Conservation (phyloP, 1,284 basidiomycete species). For the Ganoderma leucocontextum region DNA sequence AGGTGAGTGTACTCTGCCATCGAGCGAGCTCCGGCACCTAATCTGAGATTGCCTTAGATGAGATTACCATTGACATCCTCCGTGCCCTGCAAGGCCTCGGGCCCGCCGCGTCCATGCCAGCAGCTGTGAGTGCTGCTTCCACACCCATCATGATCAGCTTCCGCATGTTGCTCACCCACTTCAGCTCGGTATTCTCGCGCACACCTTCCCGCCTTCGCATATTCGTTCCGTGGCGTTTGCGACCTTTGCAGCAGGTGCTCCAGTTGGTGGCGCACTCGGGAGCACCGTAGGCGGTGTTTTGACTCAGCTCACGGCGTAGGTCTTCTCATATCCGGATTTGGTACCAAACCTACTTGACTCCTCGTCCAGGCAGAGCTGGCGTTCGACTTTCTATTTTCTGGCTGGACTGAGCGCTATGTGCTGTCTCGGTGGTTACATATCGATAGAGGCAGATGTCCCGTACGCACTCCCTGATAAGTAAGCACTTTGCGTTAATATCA, state of each 20-base stretch:
- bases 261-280: slow-evolving; percentile 79
- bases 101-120: slow-evolving; percentile 72
- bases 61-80: slow-evolving; percentile 65
- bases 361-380: slow-evolving; percentile 53
- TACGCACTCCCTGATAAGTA: slow-evolving; percentile 54
- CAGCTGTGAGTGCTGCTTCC: slow-evolving; percentile 43
- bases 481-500: not conserved
- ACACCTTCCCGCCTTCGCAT: slow-evolving; percentile 73
- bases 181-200: slow-evolving; percentile 76
- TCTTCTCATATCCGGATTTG: not conserved
- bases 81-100: slow-evolving; percentile 78
- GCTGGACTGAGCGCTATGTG: slow-evolving; percentile 54
- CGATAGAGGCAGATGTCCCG: slow-evolving; percentile 54
- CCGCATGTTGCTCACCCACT: not conserved
- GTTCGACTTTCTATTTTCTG: slow-evolving; percentile 61
- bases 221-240: slow-evolving; percentile 79
- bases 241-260: slow-evolving; percentile 82
- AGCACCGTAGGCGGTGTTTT: slow-evolving; percentile 75
- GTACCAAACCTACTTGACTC: not conserved
- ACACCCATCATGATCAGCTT: not conserved
- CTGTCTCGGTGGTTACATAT: slow-evolving; percentile 49
- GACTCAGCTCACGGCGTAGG: slow-evolving; percentile 65
- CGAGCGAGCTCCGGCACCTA: not conserved
- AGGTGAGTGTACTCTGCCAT: slow-evolving; percentile 44
- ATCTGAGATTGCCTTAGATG: slow-evolving; percentile 45